Conservation (phyloP, 2,329 filamentous ascomycete genomes). For the Phyllosticta citriasiana region DNA sequence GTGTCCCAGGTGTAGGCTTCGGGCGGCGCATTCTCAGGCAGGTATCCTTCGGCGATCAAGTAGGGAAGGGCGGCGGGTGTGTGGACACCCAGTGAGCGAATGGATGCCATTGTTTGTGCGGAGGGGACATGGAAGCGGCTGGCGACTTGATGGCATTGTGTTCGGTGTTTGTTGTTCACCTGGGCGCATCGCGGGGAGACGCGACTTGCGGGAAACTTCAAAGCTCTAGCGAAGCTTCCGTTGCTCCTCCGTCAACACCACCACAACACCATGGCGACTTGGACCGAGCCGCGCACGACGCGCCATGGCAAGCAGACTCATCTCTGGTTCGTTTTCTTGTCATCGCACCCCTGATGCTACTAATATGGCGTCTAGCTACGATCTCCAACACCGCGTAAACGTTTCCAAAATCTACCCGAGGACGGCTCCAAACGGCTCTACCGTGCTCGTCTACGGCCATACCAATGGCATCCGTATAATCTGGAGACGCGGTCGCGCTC, state of each 20-base stretch:
- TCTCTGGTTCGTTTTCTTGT: constrained; percentile 2
- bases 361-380: constrained; percentile 38
- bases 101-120: constrained; percentile 61
- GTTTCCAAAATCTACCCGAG: constrained; percentile 48
- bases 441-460: constrained; percentile 50
- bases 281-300: constrained; percentile 5
- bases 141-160: constrained; percentile 4
- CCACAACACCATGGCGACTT: constrained; percentile 10
- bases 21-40: constrained; percentile 56
- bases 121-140: constrained; percentile 23
- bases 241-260: constrained; percentile 12
- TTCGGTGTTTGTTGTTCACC: constrained; percentile 5
- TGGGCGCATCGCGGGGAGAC: constrained; percentile 11
- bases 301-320: constrained; percentile 8
- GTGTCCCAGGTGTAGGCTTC: constrained; percentile 70
- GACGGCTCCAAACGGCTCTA: constrained; percentile 50
- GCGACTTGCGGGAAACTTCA: constrained; percentile 9
- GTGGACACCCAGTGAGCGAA: constrained; percentile 86
- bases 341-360: background rate
- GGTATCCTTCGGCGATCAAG: constrained; percentile 68
- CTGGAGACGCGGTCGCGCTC: constrained; percentile 49
- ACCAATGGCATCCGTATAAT: constrained; percentile 47
- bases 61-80: constrained; percentile 75
- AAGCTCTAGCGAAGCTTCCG: constrained; percentile 8
- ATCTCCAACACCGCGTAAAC: constrained; percentile 49